Conservation (phyloP, 345 rosid genomes). For the Eucalyptus virginea region DNA sequence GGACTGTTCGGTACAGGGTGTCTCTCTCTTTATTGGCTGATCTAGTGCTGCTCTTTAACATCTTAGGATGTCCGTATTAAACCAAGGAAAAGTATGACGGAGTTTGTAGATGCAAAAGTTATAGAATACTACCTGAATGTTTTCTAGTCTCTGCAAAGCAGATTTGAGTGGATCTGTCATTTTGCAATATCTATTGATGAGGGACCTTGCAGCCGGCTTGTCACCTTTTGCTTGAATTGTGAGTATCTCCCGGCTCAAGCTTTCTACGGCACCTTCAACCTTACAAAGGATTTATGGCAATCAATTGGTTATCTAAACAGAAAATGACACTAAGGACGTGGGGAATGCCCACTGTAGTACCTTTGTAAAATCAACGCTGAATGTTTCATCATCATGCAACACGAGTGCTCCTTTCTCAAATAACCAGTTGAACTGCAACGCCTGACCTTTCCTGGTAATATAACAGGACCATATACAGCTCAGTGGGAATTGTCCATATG, state of each 20-base stretch:
- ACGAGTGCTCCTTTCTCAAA: conserved; percentile 75
- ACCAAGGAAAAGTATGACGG: background rate
- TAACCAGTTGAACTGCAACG: conserved; percentile 87
- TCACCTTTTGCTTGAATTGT: conserved; percentile 85
- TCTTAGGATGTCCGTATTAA: background rate
- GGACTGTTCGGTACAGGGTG: background rate
- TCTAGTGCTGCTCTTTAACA: background rate
- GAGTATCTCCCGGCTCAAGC: conserved; percentile 72
- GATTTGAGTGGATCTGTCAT: conserved; percentile 52
- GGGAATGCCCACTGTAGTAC: conserved; percentile 8
- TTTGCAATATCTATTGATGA: conserved; percentile 46
- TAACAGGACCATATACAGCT: background rate
- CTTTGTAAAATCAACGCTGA: conserved; percentile 75
- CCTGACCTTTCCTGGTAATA: conserved; percentile 72
- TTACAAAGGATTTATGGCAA: conserved; percentile 4
- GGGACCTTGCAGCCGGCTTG: conserved; percentile 58
- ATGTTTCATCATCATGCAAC: conserved; percentile 49
- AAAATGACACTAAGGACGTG: background rate
- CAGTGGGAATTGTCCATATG: background rate
- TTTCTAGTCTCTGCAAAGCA: conserved; percentile 55
- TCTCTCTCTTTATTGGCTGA: background rate
- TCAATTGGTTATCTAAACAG: conserved; percentile 5
- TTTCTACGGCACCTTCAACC: conserved; percentile 76
- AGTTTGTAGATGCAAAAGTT: background rate
- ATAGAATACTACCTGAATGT: conserved; percentile 31